Percentiles rank a stretch among this genome's conserved stretches.
phyloP scores from a whole-genome alignment of 2,329 filamentous ascomycete species.

The Neurospora crassa region DNA sequence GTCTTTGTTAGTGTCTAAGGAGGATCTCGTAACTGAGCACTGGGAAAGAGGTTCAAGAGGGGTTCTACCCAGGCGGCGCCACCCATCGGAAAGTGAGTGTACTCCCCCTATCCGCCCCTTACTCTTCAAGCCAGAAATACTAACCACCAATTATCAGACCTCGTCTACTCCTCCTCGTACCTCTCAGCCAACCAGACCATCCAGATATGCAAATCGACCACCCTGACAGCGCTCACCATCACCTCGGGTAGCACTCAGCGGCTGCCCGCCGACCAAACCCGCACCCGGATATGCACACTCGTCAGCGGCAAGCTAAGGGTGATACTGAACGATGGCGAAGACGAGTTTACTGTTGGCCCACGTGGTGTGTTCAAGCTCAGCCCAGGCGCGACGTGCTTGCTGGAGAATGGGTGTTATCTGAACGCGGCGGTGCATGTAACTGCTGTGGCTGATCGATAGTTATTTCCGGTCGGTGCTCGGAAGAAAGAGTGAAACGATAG shows the following conservation, averaged over 20 bases:
- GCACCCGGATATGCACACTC: conserved; percentile 10
- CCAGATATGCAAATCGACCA: conserved; percentile 1
- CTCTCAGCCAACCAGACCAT: conserved; percentile 8
- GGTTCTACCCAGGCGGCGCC: neutral
- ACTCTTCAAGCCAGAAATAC: neutral
- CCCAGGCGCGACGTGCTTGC: conserved; percentile 27
- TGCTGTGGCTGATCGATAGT: conserved; percentile 16
- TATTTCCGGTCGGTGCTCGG: neutral
- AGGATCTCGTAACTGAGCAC: conserved; percentile 9
- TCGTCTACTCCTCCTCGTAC: conserved; percentile 8
- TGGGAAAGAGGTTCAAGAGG: conserved; percentile 10
- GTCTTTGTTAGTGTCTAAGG: neutral
- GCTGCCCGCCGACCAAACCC: conserved; percentile 4
- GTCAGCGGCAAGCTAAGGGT: conserved; percentile 11
- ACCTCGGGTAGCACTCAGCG: conserved; percentile 7
- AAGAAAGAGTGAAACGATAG: neutral
- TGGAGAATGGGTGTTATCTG: conserved; percentile 34
- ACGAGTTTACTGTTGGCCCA: conserved; percentile 31
- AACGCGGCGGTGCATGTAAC: conserved; percentile 33
- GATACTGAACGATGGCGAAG: conserved; percentile 14
- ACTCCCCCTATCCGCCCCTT: neutral
- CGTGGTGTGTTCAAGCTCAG: conserved; percentile 35
- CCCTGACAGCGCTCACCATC: conserved; percentile 5
- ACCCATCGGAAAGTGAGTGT: neutral
- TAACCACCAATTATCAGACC: conserved; percentile 1